phyloP scores from a whole-genome alignment of 306 rosid species.

The Glycine soja region DNA sequence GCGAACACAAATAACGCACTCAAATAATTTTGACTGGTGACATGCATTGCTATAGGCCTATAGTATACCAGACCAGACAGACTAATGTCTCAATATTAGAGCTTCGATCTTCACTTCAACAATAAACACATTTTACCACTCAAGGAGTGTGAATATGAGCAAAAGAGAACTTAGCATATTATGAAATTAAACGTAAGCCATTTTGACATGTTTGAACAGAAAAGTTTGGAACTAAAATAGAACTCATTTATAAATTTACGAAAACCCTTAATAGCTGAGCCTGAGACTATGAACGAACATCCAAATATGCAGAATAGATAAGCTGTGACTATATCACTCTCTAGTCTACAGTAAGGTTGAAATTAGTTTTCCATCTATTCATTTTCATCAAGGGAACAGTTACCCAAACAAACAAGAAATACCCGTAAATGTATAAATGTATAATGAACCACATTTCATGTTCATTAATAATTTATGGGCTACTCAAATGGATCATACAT shows the following conservation, averaged over 20 bases:
- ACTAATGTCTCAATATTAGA: neutral
- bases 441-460: neutral
- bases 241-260: neutral
- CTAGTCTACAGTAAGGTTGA: neutral
- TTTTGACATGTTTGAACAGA: slow-evolving; percentile 5
- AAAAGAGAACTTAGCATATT: neutral
- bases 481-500: slow-evolving; percentile 6
- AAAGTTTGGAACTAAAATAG: neutral
- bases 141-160: neutral
- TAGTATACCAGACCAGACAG: neutral
- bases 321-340: neutral
- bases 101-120: neutral
- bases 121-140: neutral
- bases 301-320: neutral
- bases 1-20: neutral
- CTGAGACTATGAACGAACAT: neutral
- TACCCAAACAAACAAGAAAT: slow-evolving; percentile 18
- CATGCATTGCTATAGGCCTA: neutral
- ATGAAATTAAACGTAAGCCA: neutral
- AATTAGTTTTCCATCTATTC: slow-evolving; percentile 7
- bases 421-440: neutral
- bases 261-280: neutral
- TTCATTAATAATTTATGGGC: neutral
- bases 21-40: neutral
- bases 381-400: neutral